Evolutionary conservation across 805 yeast species (phyloP).

Genomic region (Wickerhamomyces bovis): DNA sequence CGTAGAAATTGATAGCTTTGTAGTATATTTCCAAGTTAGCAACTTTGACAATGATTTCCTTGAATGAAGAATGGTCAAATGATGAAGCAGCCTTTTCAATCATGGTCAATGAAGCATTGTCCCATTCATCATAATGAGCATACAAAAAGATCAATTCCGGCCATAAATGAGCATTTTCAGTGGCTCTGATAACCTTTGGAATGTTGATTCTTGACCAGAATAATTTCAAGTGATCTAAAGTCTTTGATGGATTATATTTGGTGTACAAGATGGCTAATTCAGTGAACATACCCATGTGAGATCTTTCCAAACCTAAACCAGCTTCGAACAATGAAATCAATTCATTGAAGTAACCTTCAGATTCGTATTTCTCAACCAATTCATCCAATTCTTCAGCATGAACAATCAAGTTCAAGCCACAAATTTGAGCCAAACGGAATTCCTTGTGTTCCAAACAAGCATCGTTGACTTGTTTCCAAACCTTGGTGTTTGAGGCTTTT

Average conservation of each 20-base stretch:
- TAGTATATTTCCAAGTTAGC: conserved; percentile 94
- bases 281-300: conserved; percentile 99
- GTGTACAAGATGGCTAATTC: conserved; percentile 88
- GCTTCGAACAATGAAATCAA: conserved; percentile 89
- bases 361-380: conserved; percentile 80
- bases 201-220: conserved; percentile 98
- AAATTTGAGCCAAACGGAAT: conserved; percentile 94
- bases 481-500: conserved; percentile 88
- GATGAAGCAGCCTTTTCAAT: conserved; percentile 91
- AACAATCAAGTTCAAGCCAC: conserved; percentile 94
- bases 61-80: conserved; percentile 89
- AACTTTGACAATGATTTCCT: conserved; percentile 91
- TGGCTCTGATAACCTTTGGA: conserved; percentile 93
- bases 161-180: conserved; percentile 92
- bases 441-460: conserved; percentile 95
- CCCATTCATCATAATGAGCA: conserved; percentile 99
- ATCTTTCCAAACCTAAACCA: conserved; percentile 94
- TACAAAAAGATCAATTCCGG: conserved; percentile 93
- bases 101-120: conserved; percentile 94
- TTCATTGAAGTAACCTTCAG: conserved; percentile 87
- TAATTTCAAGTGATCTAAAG: conserved; percentile 93
- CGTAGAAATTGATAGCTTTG: conserved; percentile 93
- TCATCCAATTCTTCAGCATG: conserved; percentile 97
- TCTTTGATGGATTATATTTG: conserved; percentile 82
- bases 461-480: conserved; percentile 96